A percentile compares a stretch with the other conserved stretches of the same genome.
phyloP scores from a whole-genome alignment of 176 grass and related monocot species.

The Rhynchospora tenuis region DNA sequence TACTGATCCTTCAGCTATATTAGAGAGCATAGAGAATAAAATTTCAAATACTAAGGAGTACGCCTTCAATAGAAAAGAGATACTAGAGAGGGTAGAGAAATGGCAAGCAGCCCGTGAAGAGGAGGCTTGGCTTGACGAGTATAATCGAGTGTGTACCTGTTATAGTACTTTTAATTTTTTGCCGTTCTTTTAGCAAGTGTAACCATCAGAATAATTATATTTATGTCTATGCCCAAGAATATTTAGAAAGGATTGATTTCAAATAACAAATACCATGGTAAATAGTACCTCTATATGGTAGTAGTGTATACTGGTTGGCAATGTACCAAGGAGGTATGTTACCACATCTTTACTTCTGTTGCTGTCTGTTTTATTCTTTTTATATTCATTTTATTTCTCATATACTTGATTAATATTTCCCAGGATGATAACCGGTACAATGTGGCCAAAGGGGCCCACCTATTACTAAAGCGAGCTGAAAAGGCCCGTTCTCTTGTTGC shows the following conservation, averaged over 20 bases:
- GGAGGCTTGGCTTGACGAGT: conserved; percentile 87
- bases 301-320: not conserved
- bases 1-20: conserved; percentile 34
- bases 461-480: conserved; percentile 62
- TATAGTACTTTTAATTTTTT: not conserved
- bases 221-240: not conserved
- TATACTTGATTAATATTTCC: not conserved
- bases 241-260: not conserved
- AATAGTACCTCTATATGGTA: not conserved
- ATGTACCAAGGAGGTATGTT: not conserved
- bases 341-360: not conserved
- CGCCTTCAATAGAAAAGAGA: conserved; percentile 69
- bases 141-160: conserved; percentile 37
- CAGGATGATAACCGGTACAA: conserved; percentile 74
- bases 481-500: conserved; percentile 57
- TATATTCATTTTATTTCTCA: not conserved
- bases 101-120: conserved; percentile 62
- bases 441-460: conserved; percentile 59
- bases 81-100: conserved; percentile 60
- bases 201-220: not conserved
- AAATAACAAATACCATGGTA: not conserved
- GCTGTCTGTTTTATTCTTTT: not conserved
- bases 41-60: conserved; percentile 61
- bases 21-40: conserved; percentile 60
- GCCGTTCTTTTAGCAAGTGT: not conserved